Base-by-base conservation (phyloP, 2,329 filamentous ascomycete genomes). In the Fusarium tuaranense region DNA sequence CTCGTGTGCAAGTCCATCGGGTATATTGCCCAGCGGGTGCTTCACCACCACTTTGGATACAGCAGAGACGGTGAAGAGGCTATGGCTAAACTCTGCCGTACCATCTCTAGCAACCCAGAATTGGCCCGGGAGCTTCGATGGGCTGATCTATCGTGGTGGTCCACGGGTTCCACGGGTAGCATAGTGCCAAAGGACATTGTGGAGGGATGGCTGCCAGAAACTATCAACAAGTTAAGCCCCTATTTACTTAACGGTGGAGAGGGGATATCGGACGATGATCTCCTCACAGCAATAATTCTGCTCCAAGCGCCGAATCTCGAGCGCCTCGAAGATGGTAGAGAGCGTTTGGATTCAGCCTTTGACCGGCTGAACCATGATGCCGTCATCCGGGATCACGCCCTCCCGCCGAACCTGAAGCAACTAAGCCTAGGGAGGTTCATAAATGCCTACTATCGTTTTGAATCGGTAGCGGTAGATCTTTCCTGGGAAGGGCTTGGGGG, bases 1-100 rank as follows among this genome's bases (percentile, higher is more conserved):
- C 44, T 27, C 0, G 18, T 64, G 6, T 72, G 44, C 13, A 65
- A 7, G 13, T 46, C 25, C 30, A 36, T 70, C 14, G 44, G 69
- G 2, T 7, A 7, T n/a, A 39, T 72, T 13, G 65, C 70, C 2
- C 69, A 72, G 5, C 41, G 10, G 7, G 27, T 60, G 3, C 70
- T 72, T 1, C 30, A 69, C 9, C 69, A 72, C 13, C 57, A 69
- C 2, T 60, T 66, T 27, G 69, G 65, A 2, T 57, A 48, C 3
- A 2, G 2, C 8, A 48, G 3, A n/a, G 12, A 2, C 53, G 9
- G 3, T 8, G 1, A 14, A 6, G 5, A 20, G 39, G 0, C 14
- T 7, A 0, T 36, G 10, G 2, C 44, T 4, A 1, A 44, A 10
- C 51, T 71, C 14, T 72, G 70, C 2, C 41, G 59, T 8, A 65